A percentile compares a stretch with the other conserved stretches of the same genome.
Conservation (phyloP, 768 basidiomycete genomes). For the Rhizopogon vulgaris region DNA sequence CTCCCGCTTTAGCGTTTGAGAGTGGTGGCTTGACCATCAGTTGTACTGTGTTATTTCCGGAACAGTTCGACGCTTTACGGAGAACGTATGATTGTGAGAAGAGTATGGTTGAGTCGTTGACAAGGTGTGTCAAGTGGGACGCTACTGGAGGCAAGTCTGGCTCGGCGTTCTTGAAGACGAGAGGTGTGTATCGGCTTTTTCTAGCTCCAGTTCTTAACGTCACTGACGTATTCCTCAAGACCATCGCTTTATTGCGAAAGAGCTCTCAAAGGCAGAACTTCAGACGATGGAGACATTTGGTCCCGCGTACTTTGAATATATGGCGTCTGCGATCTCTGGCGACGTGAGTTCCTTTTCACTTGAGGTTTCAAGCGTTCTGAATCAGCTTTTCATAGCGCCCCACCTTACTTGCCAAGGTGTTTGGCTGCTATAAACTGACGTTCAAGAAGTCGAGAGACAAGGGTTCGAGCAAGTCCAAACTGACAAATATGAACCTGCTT, state of each 20-base stretch:
- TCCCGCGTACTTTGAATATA: constrained; percentile 96
- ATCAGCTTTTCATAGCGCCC: constrained; percentile 55
- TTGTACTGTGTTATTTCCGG: constrained; percentile 91
- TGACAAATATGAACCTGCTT: constrained; percentile 89
- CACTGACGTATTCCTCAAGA: constrained; percentile 40
- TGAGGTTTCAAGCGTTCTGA: constrained; percentile 1
- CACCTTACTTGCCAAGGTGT: constrained; percentile 91
- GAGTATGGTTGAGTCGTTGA: constrained; percentile 89
- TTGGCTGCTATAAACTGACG: constrained; percentile 92
- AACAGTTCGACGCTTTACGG: constrained; percentile 92
- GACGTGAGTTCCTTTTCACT: constrained; percentile 46
- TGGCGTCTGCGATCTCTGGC: constrained; percentile 87
- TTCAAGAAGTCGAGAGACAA: constrained; percentile 77
- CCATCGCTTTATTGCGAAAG: constrained; percentile 98
- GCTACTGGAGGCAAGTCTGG: constrained; percentile 94
- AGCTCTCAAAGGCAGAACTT: constrained; percentile 83
- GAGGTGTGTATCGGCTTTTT: constrained; percentile 46
- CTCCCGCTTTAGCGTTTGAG: constrained; percentile 61
- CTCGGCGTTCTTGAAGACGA: constrained; percentile 92
- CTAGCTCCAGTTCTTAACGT: not conserved
- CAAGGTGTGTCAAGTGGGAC: constrained; percentile 95
- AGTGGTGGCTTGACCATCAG: constrained; percentile 87
- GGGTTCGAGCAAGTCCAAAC: constrained; percentile 59
- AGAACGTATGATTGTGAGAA: constrained; percentile 91
- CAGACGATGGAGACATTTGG: constrained; percentile 97